Conservation (phyloP, 805 yeast genomes). For the Allodekkera sacchari region DNA sequence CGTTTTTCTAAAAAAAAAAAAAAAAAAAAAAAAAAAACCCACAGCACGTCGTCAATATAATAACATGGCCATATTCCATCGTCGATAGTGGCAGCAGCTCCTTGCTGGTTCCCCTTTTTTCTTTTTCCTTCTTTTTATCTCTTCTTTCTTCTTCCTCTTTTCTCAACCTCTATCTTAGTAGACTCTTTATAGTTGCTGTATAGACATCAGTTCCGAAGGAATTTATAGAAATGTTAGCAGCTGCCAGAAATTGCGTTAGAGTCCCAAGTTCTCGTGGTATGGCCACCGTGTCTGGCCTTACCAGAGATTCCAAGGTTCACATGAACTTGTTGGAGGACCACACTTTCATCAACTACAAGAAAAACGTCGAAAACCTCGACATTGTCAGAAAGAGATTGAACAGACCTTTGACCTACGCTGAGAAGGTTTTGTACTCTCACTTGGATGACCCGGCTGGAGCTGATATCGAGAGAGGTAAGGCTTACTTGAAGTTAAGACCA, state of each 20-base stretch:
- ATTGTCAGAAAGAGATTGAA: conserved; percentile 65
- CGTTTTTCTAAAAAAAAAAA: no score
- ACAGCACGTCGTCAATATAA: no score
- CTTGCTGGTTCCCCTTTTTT: conserved; percentile 1
- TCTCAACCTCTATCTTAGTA: neutral
- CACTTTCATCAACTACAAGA: conserved; percentile 87
- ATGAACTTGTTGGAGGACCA: conserved; percentile 58
- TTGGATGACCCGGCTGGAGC: conserved; percentile 82
- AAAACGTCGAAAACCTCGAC: conserved; percentile 79
- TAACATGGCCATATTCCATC: conserved; percentile 1
- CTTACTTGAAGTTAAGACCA: conserved; percentile 88
- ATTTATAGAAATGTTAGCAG: conserved; percentile 22
- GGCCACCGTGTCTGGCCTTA: conserved; percentile 42
- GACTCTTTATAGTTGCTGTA: neutral
- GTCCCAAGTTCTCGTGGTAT: conserved; percentile 32
- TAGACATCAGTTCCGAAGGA: neutral
- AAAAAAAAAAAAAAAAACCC: no score
- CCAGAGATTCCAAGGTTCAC: conserved; percentile 47
- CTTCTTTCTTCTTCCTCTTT: neutral
- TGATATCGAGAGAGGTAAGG: conserved; percentile 65
- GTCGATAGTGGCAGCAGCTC: no score
- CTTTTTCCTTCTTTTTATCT: neutral
- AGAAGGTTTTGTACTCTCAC: conserved; percentile 90
- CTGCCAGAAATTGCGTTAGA: conserved; percentile 21
- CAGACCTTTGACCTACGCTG: conserved; percentile 87